Percentiles rank a stretch among this genome's conserved stretches.
phyloP scores from a whole-genome alignment of 2,329 filamentous ascomycete genomes.

The Dichotomopilus funicola region DNA sequence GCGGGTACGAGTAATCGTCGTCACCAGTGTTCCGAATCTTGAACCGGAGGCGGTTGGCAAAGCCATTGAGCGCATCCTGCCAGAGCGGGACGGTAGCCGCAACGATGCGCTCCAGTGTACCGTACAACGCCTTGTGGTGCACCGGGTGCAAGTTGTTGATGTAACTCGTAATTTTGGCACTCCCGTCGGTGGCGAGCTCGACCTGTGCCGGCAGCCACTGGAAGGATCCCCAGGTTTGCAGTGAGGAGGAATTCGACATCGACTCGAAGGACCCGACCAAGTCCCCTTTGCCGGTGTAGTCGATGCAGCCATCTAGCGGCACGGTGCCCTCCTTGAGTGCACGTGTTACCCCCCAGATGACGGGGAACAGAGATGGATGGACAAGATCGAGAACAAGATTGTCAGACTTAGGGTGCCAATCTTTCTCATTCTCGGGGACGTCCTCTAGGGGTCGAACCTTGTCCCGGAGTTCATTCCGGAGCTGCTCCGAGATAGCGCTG shows the following conservation, averaged over 20 bases:
- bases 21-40: conserved; percentile 5
- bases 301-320: conserved; percentile 28
- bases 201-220: conserved; percentile 48
- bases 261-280: conserved; percentile 14
- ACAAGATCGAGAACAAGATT: conserved; percentile 54
- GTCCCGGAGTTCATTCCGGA: conserved; percentile 36
- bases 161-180: conserved; percentile 41
- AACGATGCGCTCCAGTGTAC: conserved; percentile 37
- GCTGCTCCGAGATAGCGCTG: conserved; percentile 31
- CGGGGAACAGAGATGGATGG: conserved; percentile 57
- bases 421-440: conserved; percentile 42
- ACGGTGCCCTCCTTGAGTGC: conserved; percentile 33
- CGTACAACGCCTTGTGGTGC: conserved; percentile 30
- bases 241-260: neutral
- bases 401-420: conserved; percentile 56
- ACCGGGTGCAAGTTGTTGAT: conserved; percentile 48
- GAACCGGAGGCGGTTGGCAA: conserved; percentile 15
- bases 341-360: conserved; percentile 46
- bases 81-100: conserved; percentile 38
- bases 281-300: conserved; percentile 26
- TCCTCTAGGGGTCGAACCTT: conserved; percentile 44
- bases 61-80: conserved; percentile 29
- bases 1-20: conserved; percentile 8
- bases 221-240: conserved; percentile 20
- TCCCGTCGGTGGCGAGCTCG: conserved; percentile 31